Evolutionary conservation across 1,284 basidiomycete genomes (phyloP).

Genomic region (Apiotrichum veenhuisii): DNA sequence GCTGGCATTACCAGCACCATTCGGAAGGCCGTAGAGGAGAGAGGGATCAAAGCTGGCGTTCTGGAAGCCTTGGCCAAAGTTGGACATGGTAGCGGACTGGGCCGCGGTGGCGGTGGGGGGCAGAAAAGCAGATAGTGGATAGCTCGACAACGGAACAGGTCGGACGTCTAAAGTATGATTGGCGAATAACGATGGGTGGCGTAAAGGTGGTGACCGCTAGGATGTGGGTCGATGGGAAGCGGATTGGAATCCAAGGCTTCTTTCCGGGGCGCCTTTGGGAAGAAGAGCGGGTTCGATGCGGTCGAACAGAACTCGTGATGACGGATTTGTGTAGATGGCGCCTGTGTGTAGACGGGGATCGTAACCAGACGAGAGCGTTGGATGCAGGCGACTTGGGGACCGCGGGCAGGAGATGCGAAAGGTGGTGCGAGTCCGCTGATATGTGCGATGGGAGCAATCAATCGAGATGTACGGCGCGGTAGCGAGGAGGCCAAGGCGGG

Average conservation of each 20-base stretch:
- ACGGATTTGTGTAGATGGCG: no score
- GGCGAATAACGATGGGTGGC: neutral
- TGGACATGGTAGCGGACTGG: slow-evolving; percentile 20
- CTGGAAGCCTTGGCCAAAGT: slow-evolving; percentile 23
- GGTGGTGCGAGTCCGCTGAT: no score
- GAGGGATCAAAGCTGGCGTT: slow-evolving; percentile 19
- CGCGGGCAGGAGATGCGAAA: no score
- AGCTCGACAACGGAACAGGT: neutral
- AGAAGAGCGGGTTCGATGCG: neutral
- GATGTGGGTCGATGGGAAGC: neutral
- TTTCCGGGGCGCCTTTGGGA: neutral
- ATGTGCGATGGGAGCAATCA: no score
- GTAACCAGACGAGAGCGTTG: no score
- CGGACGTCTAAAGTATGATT: neutral
- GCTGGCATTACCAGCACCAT: slow-evolving; percentile 6
- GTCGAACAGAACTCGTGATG: no score
- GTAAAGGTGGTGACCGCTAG: neutral
- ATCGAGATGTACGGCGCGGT: no score
- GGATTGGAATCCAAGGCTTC: neutral
- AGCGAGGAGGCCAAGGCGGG: no score
- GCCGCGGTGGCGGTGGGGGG: slow-evolving; percentile 3
- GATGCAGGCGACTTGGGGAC: no score
- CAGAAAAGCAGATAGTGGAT: neutral
- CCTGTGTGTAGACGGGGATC: no score
- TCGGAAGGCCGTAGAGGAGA: slow-evolving; percentile 16